Conservation (phyloP, 352 stramenopile species). For the Blastocystis sp. region DNA sequence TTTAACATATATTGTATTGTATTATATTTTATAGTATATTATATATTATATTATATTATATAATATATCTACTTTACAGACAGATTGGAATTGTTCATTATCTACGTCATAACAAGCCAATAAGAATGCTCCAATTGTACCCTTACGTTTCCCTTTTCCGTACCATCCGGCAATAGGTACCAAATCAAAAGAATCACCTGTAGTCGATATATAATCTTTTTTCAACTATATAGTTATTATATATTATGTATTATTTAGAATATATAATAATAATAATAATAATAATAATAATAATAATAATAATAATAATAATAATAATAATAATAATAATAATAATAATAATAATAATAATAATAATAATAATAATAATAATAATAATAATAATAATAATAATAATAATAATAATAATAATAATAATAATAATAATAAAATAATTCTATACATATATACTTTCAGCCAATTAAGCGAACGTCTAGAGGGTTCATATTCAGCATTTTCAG, state of each 20-base stretch:
- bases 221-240: constrained; percentile 69
- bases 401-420: too few relatives aligned
- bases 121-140: constrained; percentile 88
- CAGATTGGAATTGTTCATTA: constrained; percentile 83
- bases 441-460: constrained; percentile 72
- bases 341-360: too few relatives aligned
- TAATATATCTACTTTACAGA: constrained; percentile 70
- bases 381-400: too few relatives aligned
- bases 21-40: too few relatives aligned
- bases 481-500: constrained; percentile 79
- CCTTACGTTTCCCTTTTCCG: constrained; percentile 76
- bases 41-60: too few relatives aligned
- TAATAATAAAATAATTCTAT: constrained; percentile 6
- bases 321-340: too few relatives aligned
- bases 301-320: background rate
- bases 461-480: constrained; percentile 87
- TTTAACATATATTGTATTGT: background rate
- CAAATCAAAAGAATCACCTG: constrained; percentile 79
- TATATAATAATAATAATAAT: too few relatives aligned
- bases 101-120: constrained; percentile 90
- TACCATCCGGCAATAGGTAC: constrained; percentile 93
- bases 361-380: too few relatives aligned
- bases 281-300: background rate
- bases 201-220: constrained; percentile 92
- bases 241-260: too few relatives aligned